phyloP scores from a whole-genome alignment of 257 asterid species.

The Orobanche coerulescens region DNA sequence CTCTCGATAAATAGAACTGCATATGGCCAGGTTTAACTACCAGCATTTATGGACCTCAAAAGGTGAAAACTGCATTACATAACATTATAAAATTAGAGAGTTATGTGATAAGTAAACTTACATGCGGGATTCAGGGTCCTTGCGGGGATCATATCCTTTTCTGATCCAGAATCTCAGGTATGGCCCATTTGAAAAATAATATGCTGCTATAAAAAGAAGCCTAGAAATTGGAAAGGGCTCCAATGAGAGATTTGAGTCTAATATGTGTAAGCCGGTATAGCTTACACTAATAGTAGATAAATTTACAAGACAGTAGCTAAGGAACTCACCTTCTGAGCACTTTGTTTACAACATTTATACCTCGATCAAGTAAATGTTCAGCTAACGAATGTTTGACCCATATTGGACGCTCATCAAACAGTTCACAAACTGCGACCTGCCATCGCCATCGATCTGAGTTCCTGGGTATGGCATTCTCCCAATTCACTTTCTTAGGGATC shows the following conservation, averaged over 20 bases:
- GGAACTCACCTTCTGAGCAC: conserved; percentile 58
- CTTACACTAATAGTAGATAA: conserved; percentile 5
- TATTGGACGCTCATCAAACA: conserved; percentile 83
- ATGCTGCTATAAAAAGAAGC: conserved; percentile 78
- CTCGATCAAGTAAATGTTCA: conserved; percentile 54
- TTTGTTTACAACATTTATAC: conserved; percentile 38
- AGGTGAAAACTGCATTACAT: conserved; percentile 6
- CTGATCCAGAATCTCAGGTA: conserved; percentile 78
- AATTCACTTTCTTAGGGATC: conserved; percentile 80
- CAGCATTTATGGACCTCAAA: neutral
- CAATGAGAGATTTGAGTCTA: conserved; percentile 21
- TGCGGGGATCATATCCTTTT: conserved; percentile 97
- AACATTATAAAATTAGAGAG: neutral
- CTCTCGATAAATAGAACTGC: neutral
- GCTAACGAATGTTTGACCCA: conserved; percentile 70
- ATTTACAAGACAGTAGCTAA: conserved; percentile 15
- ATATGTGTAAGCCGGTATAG: conserved; percentile 1
- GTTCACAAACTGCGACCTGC: conserved; percentile 65
- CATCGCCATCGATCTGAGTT: conserved; percentile 62
- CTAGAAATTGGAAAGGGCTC: conserved; percentile 35
- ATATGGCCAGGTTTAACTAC: neutral
- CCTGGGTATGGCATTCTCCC: conserved; percentile 66
- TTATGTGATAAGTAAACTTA: conserved; percentile 31
- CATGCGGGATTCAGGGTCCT: conserved; percentile 91
- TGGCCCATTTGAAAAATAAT: conserved; percentile 91